Conservation (phyloP, 371 early-diverging fungal species). For the Vairimorpha necatrix region DNA sequence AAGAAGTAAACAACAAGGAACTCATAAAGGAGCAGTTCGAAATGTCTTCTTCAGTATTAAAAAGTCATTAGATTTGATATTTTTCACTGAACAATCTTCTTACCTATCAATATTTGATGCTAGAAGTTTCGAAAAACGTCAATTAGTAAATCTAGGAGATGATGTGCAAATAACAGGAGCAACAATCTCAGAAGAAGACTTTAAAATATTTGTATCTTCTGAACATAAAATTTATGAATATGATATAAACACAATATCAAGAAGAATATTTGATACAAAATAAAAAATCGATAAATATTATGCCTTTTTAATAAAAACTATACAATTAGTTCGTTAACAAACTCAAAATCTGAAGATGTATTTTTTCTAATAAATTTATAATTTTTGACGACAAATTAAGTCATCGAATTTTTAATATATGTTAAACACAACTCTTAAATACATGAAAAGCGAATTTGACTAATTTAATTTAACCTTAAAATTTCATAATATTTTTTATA, state of each 20-base stretch:
- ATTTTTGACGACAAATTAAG: too few species aligned
- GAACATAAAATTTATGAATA: constrained; percentile 28
- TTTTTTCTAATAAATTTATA: too few species aligned
- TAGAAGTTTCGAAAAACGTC: constrained; percentile 51
- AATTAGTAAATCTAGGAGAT: constrained; percentile 44
- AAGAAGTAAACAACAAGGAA: constrained; percentile 48
- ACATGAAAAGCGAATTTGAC: too few species aligned
- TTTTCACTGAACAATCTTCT: constrained; percentile 63
- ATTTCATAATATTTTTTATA: too few species aligned
- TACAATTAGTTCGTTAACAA: too few species aligned
- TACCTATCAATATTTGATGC: constrained; percentile 58
- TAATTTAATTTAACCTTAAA: too few species aligned
- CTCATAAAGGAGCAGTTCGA: constrained; percentile 58
- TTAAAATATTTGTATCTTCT: constrained; percentile 51
- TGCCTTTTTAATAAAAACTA: too few species aligned
- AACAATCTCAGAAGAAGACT: constrained; percentile 48
- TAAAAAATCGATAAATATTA: too few species aligned
- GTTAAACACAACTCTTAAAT: too few species aligned
- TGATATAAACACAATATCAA: constrained; percentile 29
- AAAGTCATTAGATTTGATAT: constrained; percentile 55
- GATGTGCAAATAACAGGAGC: constrained; percentile 59
- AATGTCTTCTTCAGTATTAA: constrained; percentile 61
- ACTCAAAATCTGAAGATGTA: too few species aligned
- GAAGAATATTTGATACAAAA: constrained; percentile 41
- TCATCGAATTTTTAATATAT: too few species aligned